phyloP scores from a whole-genome alignment of 2,329 filamentous ascomycete species.

The Fusarium pilosicola region DNA sequence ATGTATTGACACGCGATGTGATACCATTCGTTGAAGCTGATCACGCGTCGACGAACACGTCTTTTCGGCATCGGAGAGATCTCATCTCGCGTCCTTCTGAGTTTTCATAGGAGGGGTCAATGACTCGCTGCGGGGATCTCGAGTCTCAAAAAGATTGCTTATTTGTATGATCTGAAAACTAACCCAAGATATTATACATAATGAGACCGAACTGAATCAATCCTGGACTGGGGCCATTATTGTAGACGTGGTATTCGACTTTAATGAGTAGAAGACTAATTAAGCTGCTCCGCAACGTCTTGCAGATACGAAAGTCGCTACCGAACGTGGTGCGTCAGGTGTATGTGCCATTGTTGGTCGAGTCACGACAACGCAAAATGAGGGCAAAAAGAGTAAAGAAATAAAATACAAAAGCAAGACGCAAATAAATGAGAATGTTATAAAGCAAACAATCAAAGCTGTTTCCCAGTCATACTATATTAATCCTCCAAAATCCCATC shows the following conservation, averaged over 20 bases:
- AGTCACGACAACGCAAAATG: not conserved
- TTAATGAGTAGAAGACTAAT: rapidly evolving
- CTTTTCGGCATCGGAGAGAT: too few relatives aligned
- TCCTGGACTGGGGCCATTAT: too few relatives aligned
- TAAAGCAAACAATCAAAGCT: rapidly evolving
- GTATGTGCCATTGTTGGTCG: not conserved
- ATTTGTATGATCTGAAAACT: not conserved
- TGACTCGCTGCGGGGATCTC: not conserved
- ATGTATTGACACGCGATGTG: too few relatives aligned
- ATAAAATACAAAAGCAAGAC: not conserved
- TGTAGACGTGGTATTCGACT: not conserved
- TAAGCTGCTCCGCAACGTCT: rapidly evolving
- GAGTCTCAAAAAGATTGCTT: not conserved
- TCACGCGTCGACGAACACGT: too few relatives aligned
- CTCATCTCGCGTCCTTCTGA: too few relatives aligned
- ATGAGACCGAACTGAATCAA: not conserved
- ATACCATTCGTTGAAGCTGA: not conserved
- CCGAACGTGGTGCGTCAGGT: not conserved
- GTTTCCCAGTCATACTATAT: too few relatives aligned
- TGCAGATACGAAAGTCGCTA: not conserved
- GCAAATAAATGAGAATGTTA: rapidly evolving
- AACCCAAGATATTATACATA: not conserved
- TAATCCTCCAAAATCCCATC: not conserved
- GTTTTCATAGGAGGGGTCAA: rapidly evolving
- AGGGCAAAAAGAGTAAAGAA: rapidly evolving